Evolutionary conservation across 2,329 filamentous ascomycete genomes (phyloP).

Genomic region (Penicillium verrucosum): DNA sequence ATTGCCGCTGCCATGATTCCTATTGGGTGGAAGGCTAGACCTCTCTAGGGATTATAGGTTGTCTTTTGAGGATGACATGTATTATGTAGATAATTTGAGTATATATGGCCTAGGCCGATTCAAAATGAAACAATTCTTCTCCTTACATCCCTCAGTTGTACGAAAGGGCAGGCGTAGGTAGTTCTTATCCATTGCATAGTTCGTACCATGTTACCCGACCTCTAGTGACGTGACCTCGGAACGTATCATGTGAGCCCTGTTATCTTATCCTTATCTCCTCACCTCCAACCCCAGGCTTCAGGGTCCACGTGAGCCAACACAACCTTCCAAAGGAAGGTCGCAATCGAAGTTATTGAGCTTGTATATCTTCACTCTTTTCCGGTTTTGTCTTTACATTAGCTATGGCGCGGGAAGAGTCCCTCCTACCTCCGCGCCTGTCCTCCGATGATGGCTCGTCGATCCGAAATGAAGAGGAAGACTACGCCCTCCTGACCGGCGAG

Average conservation of each 20-base stretch:
- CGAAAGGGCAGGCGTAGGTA: neutral
- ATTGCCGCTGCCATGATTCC: slow-evolving; percentile 87
- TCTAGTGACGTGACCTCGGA: neutral
- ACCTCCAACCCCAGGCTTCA: slow-evolving; percentile 1
- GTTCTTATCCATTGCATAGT: neutral
- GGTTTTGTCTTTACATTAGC: neutral
- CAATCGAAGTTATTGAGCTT: neutral
- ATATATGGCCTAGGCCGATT: neutral
- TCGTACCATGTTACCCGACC: neutral
- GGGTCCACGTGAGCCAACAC: slow-evolving; percentile 1
- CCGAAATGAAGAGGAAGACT: slow-evolving; percentile 58
- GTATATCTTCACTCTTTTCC: neutral
- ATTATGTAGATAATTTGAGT: neutral
- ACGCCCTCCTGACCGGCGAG: slow-evolving; percentile 60
- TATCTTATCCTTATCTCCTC: slow-evolving; percentile 9
- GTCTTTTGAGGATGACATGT: neutral
- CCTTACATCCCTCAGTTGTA: slow-evolving; percentile 4
- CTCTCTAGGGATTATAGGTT: neutral
- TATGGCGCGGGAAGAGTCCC: slow-evolving; percentile 49
- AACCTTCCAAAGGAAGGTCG: neutral
- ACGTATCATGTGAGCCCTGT: slow-evolving; percentile 12
- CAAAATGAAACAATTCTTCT: neutral
- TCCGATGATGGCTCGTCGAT: slow-evolving; percentile 56
- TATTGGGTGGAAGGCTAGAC: slow-evolving; percentile 66
- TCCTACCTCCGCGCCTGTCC: slow-evolving; percentile 53